Conservation (phyloP, 129 eudicot species). For the Cynara cardunculus region DNA sequence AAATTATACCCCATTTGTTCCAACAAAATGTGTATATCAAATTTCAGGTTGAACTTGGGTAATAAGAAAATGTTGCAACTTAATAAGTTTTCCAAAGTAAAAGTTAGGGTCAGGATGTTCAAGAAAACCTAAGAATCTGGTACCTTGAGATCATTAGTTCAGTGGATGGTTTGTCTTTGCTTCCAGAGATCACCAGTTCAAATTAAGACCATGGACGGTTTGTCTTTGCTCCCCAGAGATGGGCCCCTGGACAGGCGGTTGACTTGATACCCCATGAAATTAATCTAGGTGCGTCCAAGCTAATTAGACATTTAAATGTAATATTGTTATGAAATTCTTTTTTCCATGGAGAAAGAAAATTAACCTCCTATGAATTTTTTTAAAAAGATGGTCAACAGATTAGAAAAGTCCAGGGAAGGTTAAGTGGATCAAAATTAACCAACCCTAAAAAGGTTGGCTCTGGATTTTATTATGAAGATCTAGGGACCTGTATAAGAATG, state of each 20-base stretch:
- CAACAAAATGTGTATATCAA: not conserved
- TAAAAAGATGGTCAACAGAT: not conserved
- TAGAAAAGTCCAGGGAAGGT: not conserved
- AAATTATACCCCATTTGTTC: not conserved
- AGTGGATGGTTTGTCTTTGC: not conserved
- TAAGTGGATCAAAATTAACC: not conserved
- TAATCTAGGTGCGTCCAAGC: not conserved
- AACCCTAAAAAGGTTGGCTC: not conserved
- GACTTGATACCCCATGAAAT: not conserved
- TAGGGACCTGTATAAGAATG: not conserved
- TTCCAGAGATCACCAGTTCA: not conserved
- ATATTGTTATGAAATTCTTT: not conserved
- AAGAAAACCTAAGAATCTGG: not conserved
- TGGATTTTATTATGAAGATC: not conserved
- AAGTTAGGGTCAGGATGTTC: not conserved
- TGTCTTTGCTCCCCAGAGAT: too few species aligned
- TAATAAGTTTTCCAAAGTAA: not conserved
- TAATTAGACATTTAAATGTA: not conserved
- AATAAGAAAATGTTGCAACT: not conserved
- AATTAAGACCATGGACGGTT: not conserved
- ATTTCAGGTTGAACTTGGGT: not conserved
- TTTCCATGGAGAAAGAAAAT: not conserved
- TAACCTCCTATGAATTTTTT: not conserved
- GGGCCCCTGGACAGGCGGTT: too few species aligned
- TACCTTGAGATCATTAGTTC: not conserved